A percentile compares a stretch with the other conserved stretches of the same genome.
These are phyloP conservation scores for Kappamyces sp. DNA, from an alignment of 192 early-diverging fungal genomes.

Conservation along the genomic window DNA sequence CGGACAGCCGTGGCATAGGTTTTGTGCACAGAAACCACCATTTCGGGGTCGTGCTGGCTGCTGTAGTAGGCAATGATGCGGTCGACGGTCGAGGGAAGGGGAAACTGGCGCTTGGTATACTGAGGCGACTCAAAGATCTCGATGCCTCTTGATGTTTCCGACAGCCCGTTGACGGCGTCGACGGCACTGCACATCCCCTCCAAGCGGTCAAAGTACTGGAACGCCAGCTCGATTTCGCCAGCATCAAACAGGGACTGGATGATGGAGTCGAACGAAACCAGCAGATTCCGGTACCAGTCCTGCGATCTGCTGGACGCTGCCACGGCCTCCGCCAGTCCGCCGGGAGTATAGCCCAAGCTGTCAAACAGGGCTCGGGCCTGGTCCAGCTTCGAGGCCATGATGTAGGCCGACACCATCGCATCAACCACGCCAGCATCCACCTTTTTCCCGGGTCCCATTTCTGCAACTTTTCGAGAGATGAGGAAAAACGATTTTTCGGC, in stretches of 20 bases:
- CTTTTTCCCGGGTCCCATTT: not conserved
- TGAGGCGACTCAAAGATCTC: slow-evolving; percentile 5
- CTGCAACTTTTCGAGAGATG: not conserved
- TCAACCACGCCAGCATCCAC: slow-evolving; percentile 11
- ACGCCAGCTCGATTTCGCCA: slow-evolving; percentile 10
- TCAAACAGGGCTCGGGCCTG: slow-evolving; percentile 11
- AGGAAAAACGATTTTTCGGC: slow-evolving; percentile 11
- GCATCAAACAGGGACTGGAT: slow-evolving; percentile 12
- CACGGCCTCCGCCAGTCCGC: not conserved
- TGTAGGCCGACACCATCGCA: slow-evolving; percentile 21
- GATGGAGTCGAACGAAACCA: slow-evolving; percentile 25
- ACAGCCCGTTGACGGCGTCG: not conserved
- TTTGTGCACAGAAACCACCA: slow-evolving; percentile 1
- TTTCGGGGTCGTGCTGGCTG: not conserved
- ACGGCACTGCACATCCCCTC: not conserved
- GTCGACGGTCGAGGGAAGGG: slow-evolving; percentile 8
- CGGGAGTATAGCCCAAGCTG: not conserved
- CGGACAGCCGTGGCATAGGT: not conserved
- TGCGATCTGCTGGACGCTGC: not conserved
- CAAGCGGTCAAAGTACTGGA: slow-evolving; percentile 7
- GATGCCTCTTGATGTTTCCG: slow-evolving; percentile 1
- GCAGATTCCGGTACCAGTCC: not conserved
- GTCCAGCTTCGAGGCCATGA: slow-evolving; percentile 8
- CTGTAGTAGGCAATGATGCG: slow-evolving; percentile 2
- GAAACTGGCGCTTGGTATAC: not conserved